Evolutionary conservation across 1,284 basidiomycete species (phyloP).

Genomic region (Boletellus dicymbophilus): DNA sequence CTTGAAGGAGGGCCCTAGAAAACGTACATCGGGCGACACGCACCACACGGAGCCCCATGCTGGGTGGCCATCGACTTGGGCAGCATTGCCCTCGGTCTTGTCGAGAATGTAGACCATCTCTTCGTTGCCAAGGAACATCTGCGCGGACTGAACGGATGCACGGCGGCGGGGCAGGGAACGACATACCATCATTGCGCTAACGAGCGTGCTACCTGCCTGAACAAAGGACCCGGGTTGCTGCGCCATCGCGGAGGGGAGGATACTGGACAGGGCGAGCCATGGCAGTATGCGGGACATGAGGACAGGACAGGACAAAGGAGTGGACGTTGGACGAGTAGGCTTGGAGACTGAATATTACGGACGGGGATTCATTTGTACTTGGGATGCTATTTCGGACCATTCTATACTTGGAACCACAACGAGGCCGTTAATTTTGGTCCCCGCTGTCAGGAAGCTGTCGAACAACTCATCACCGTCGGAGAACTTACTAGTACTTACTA

Average conservation of each 20-base stretch:
- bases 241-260: constrained; percentile 1
- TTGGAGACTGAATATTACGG: too few species aligned
- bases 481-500: too few species aligned
- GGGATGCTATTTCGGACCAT: too few species aligned
- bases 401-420: too few species aligned
- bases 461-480: too few species aligned
- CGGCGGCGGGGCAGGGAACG: background rate
- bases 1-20: background rate
- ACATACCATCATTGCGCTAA: constrained; percentile 33
- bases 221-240: constrained; percentile 16
- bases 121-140: constrained; percentile 55
- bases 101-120: constrained; percentile 59
- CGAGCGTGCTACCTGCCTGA: constrained; percentile 24
- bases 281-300: constrained; percentile 4
- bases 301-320: constrained; percentile 9
- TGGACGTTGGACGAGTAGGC: background rate
- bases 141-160: too few species aligned
- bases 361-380: too few species aligned
- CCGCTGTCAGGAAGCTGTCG: too few species aligned
- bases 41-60: constrained; percentile 55
- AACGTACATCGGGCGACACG: constrained; percentile 31
- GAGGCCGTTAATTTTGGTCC: too few species aligned
- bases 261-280: constrained; percentile 14
- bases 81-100: constrained; percentile 63
- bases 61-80: constrained; percentile 54